Evolutionary conservation across 2,329 filamentous ascomycete species (phyloP).

Genomic region (Parastagonospora avenae): DNA sequence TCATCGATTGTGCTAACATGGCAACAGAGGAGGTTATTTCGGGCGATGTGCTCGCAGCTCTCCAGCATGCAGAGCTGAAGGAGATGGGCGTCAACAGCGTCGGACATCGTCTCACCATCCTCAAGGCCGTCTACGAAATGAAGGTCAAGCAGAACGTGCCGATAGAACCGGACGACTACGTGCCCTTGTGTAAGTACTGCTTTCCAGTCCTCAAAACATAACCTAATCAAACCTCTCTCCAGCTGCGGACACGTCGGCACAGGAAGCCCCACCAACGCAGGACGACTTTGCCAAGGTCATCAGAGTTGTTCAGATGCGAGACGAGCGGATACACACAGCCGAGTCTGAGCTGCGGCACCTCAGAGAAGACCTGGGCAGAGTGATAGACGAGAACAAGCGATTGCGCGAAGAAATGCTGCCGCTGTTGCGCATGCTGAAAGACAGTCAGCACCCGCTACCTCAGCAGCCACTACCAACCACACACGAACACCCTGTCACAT

Average conservation of each 20-base stretch:
- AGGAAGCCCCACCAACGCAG: slow-evolving; percentile 85
- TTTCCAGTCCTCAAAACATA: background rate
- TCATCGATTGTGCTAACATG: slow-evolving; percentile 10
- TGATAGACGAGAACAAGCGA: slow-evolving; percentile 81
- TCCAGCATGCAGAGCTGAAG: slow-evolving; percentile 92
- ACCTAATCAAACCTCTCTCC: slow-evolving; percentile 13
- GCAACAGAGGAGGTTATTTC: slow-evolving; percentile 86
- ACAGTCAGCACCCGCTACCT: slow-evolving; percentile 80
- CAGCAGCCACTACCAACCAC: slow-evolving; percentile 69
- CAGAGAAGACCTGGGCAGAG: slow-evolving; percentile 56
- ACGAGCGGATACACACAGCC: slow-evolving; percentile 83
- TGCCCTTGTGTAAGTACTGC: slow-evolving; percentile 77
- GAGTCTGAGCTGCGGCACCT: slow-evolving; percentile 84
- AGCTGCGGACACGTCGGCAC: slow-evolving; percentile 88
- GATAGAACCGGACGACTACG: slow-evolving; percentile 90
- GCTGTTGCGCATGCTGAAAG: slow-evolving; percentile 87
- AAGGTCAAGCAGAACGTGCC: slow-evolving; percentile 93
- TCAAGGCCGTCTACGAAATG: slow-evolving; percentile 95
- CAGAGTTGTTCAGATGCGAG: slow-evolving; percentile 84
- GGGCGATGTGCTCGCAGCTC: slow-evolving; percentile 84
- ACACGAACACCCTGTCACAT: slow-evolving; percentile 42
- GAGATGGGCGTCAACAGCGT: slow-evolving; percentile 93
- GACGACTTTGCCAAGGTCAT: slow-evolving; percentile 93
- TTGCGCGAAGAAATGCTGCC: slow-evolving; percentile 91
- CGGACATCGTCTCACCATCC: slow-evolving; percentile 89